Percentiles rank a stretch among this genome's conserved stretches.
Evolutionary conservation across 169 alveolate genomes (phyloP).

Genomic region (Plasmodium cynomolgi): DNA sequence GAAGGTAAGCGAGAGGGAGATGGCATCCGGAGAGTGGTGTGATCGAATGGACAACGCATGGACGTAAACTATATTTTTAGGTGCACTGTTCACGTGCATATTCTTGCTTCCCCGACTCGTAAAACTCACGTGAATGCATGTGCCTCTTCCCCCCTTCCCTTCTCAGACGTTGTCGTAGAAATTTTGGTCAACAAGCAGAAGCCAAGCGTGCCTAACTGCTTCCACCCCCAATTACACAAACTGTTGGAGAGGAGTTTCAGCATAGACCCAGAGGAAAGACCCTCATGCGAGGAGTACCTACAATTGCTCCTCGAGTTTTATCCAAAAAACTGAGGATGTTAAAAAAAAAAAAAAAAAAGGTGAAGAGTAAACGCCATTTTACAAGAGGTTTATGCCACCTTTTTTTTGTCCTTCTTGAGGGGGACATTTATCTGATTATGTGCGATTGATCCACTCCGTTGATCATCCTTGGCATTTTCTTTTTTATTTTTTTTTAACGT

Average conservation of each 20-base stretch:
- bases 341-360: not conserved
- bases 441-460: not conserved
- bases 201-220: conserved; percentile 77
- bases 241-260: conserved; percentile 69
- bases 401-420: not conserved
- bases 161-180: conserved; percentile 74
- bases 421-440: not conserved
- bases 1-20: conserved; percentile 60
- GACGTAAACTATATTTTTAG: not conserved
- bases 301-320: conserved; percentile 13
- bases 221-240: conserved; percentile 63
- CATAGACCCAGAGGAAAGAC: conserved; percentile 74
- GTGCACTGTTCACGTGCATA: not conserved
- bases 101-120: not conserved
- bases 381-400: not conserved
- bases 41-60: not conserved
- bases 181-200: conserved; percentile 73
- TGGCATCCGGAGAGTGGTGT: not conserved
- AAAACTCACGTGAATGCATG: not conserved
- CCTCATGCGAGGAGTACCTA: conserved; percentile 61
- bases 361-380: not conserved
- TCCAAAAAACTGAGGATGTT: not conserved
- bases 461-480: not conserved
- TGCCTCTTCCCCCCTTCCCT: not conserved
- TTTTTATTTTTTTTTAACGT: not conserved